Base-by-base conservation (phyloP, 2,329 filamentous ascomycete species). In the Fusarium keratoplasticum region DNA sequence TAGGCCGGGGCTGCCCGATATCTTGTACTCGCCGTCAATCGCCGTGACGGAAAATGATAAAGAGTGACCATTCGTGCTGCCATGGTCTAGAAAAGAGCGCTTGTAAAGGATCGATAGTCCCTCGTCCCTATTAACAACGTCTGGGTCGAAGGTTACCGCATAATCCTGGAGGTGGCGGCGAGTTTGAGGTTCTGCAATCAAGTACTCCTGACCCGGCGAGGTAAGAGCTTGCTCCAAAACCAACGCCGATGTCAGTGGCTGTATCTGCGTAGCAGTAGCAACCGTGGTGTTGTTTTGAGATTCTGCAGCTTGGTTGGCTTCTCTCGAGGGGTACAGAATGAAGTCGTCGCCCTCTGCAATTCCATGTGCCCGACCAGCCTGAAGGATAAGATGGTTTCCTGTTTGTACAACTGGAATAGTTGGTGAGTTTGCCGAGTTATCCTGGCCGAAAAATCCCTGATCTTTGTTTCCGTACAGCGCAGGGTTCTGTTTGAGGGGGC, bases 391-490 rank as follows among this genome's bases (percentile, higher is more conserved):
- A 0, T 14, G 7, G 0, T 52, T 14, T 3, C 10, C 50, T 2
- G 18, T n/a, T 20, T 6, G 57, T 0, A 44, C 33, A 2, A 69
- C 57, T 1, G 35, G 47, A 1, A 69, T 22, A 13, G n/a, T 61
- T 2, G 27, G 47, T 18, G 27, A 25, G 4, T 27, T 38, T 0
- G 40, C 10, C 4, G 60, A 29, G 0, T 7, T 54, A 6, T n/a
- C 52, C 0, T 59, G 29, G 1, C 65, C 69, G 3, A 74, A 74
- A n/a, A 74, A 74, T 0, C 40, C 33, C 18, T 72, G 71, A n/a
- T 67, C 61, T 13, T 71, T 64, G 20, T 74, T 74, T 4, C 72
- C 71, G 20, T 67, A 63, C 1, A 74, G 10, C 0, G 57, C 50
- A 5, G 71, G 71, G 13, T 20, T 63, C 27, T 73, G 69, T 1